Percentiles rank a stretch among this genome's conserved stretches.
Evolutionary conservation across 768 basidiomycete species (phyloP).

Genomic region (Tricholoma matsutake): DNA sequence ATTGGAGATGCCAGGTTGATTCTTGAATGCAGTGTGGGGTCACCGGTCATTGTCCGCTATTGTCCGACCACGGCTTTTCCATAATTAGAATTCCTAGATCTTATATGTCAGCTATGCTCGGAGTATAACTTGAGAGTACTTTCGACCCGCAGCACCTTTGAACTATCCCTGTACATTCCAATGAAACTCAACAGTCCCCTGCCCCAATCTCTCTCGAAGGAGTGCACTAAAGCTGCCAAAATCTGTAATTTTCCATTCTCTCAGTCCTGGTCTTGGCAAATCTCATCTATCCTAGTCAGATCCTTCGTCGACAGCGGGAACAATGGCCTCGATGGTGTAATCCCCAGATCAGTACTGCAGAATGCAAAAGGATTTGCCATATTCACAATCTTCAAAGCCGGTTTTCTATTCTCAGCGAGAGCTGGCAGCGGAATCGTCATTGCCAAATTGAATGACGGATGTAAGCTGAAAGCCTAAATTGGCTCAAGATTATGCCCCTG

Average conservation of each 20-base stretch:
- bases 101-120: background rate
- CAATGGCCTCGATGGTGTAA: conserved; percentile 79
- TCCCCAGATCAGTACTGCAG: conserved; percentile 47
- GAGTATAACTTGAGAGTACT: background rate
- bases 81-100: background rate
- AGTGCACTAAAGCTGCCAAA: conserved; percentile 84
- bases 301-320: conserved; percentile 81
- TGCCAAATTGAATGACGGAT: conserved; percentile 74
- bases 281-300: conserved; percentile 47
- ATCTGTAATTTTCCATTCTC: conserved; percentile 56
- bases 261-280: conserved; percentile 4
- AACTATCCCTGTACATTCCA: background rate
- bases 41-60: no score
- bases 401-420: conserved; percentile 68
- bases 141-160: background rate
- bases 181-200: conserved; percentile 51
- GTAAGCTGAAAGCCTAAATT: conserved; percentile 44
- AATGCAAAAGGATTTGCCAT: conserved; percentile 80
- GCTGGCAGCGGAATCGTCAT: conserved; percentile 89
- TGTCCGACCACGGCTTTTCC: no score
- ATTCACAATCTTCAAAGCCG: conserved; percentile 84
- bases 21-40: no score
- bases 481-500: background rate
- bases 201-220: conserved; percentile 67
- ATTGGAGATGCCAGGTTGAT: no score